Base-by-base conservation (phyloP, 2,329 filamentous ascomycete species). In the Clonostachys rhizophaga region DNA sequence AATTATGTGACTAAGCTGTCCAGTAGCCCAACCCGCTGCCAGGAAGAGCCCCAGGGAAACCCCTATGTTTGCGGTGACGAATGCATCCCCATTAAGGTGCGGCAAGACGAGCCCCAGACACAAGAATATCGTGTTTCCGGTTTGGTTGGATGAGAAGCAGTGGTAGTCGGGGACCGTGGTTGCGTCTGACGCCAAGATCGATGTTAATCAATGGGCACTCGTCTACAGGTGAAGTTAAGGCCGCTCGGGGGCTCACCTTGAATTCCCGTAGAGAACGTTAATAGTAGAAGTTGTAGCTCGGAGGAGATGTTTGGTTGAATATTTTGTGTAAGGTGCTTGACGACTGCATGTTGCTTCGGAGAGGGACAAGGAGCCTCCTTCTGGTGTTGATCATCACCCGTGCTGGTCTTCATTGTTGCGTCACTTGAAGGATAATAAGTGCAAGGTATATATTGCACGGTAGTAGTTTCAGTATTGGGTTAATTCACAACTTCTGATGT, bases 141-240 rank as follows among this genome's bases (percentile, higher is more conserved):
- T 85, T 56, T 85, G 80, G 59, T 84, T 84, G 33, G 79, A 83
- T 13, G 78, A 76, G 59, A 84, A 83, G 57, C 78, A 82, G 61
- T 75, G 73, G 60, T 78, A 84, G 56, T 82, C 78, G 18, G 76
- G 76, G 57, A 81, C 84, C 3, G 79, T 74, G 17, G 78, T 73
- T 43, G 79, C 78, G 62, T 84, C 78, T 71, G 34, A 14, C 14
- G n/a, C 9, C 24, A 30, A 30, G 24, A 30, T 30, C 24, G 24
- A 30, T 30, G 30, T 17, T n/a, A n/a, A 10, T 33, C 43, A n/a
- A 2, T 5, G 16, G 9, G 16, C 20, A 36, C 17, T 7, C 6
- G n/a, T 13, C 30, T 3, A 33, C 17, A 12, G 6, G 10, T 33
- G 18, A 20, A 2, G 14, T 34, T 24, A 17, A 8, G 10, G 44